phyloP scores from a whole-genome alignment of 2,329 filamentous ascomycete genomes.

The Mariannaea sp. region DNA sequence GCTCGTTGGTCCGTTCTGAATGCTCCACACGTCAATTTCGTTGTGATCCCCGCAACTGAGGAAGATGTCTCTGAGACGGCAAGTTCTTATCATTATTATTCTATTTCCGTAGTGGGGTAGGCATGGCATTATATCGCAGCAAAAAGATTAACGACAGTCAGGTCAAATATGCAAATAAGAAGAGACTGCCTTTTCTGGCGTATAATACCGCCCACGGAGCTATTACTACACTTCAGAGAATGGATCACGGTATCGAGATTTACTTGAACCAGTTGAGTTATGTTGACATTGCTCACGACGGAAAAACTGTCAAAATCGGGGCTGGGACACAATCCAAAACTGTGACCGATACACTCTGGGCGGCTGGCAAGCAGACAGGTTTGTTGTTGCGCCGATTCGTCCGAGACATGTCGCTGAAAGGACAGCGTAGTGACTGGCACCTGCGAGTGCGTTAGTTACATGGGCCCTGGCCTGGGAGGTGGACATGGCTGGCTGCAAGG shows the following conservation, averaged over 20 bases:
- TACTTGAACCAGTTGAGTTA: conserved; percentile 50
- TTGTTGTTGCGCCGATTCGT: conserved; percentile 3
- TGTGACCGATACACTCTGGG: conserved; percentile 55
- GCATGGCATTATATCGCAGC: too few relatives aligned
- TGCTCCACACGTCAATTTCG: conserved; percentile 49
- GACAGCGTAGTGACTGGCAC: conserved; percentile 33
- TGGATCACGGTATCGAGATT: conserved; percentile 57
- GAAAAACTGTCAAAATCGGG: conserved; percentile 52
- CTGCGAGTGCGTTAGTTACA: conserved; percentile 37
- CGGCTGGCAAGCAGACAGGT: conserved; percentile 56
- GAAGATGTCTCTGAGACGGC: conserved; percentile 56
- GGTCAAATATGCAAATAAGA: conserved; percentile 51
- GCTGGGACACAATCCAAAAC: conserved; percentile 54
- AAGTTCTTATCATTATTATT: conserved; percentile 13
- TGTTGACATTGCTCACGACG: conserved; percentile 49
- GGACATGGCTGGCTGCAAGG: conserved; percentile 41
- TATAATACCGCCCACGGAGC: conserved; percentile 58
- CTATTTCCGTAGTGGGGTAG: too few relatives aligned
- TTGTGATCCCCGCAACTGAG: conserved; percentile 53
- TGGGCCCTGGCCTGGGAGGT: conserved; percentile 40
- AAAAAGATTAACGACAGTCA: conserved; percentile 9
- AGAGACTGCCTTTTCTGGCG: conserved; percentile 56
- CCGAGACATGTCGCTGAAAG: too few relatives aligned
- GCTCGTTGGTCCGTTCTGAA: conserved; percentile 53
- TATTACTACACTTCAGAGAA: conserved; percentile 52